phyloP scores from a whole-genome alignment of 345 rosid species.

The Salix purpurea region DNA sequence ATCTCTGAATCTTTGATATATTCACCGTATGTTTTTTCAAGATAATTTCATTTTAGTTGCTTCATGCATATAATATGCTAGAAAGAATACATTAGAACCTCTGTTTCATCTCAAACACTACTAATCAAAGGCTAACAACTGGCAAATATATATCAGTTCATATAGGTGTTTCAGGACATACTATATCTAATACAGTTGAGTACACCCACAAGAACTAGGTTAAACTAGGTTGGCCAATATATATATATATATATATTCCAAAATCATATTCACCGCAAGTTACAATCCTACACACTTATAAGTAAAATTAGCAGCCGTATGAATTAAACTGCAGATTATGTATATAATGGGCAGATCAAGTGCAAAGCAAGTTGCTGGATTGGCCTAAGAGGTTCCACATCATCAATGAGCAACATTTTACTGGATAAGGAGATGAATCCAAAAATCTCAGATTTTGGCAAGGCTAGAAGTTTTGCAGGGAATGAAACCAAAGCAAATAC shows the following conservation, averaged over 20 bases:
- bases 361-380: not conserved
- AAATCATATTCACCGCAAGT: not conserved
- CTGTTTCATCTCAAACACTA: not conserved
- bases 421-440: conserved; percentile 16
- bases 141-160: not conserved
- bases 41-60: not conserved
- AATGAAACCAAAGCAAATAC: conserved; percentile 11
- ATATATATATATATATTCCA: too few relatives aligned
- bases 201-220: not conserved
- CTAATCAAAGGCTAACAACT: not conserved
- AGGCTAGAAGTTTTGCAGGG: conserved; percentile 9
- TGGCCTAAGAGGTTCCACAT: conserved; percentile 12
- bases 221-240: too few relatives aligned
- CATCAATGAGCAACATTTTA: conserved; percentile 12
- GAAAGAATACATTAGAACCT: not conserved
- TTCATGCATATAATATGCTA: not conserved
- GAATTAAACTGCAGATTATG: not conserved
- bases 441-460: conserved; percentile 19
- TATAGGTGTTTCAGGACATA: not conserved
- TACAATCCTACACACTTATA: not conserved
- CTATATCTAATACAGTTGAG: not conserved
- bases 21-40: not conserved
- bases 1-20: not conserved
- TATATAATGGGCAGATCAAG: not conserved
- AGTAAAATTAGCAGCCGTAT: not conserved